These are phyloP conservation scores for Suillus cothurnatus DNA, from an alignment of 768 basidiomycete species.

Conservation along the genomic window DNA sequence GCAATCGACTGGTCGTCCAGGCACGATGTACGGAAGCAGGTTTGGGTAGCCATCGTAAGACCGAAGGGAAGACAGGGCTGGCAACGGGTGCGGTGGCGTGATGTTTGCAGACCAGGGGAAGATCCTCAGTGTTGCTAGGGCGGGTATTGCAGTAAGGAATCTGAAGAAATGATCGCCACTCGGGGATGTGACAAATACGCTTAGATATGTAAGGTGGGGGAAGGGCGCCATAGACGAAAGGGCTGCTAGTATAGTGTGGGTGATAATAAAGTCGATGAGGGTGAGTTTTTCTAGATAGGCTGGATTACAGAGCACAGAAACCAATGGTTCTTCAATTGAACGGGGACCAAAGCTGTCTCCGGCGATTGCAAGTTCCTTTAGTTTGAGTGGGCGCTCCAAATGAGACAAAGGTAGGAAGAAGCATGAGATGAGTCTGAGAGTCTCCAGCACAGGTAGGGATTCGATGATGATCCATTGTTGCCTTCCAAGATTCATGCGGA, in stretches of 20 bases:
- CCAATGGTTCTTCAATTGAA: neutral
- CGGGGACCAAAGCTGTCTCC: neutral
- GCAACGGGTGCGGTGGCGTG: neutral
- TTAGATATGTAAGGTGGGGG: slow-evolving; percentile 2
- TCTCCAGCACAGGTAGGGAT: neutral
- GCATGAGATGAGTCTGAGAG: neutral
- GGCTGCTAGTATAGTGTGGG: neutral
- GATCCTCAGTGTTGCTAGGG: neutral
- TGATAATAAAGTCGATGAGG: neutral
- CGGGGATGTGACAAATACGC: neutral
- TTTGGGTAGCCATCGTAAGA: slow-evolving; percentile 1
- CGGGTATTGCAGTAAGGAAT: neutral
- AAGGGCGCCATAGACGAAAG: neutral
- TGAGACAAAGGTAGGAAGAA: neutral
- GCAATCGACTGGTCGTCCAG: slow-evolving; percentile 2
- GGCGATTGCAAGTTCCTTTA: slow-evolving; percentile 3
- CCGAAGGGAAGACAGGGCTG: slow-evolving; percentile 4
- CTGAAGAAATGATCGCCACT: neutral
- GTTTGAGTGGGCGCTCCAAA: neutral
- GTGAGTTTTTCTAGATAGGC: slow-evolving; percentile 4
- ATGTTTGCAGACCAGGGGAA: slow-evolving; percentile 2
- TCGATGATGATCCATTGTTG: neutral
- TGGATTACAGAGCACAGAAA: neutral
- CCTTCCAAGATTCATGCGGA: neutral
- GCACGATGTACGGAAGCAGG: neutral